Base-by-base conservation (phyloP, 2,329 filamentous ascomycete species). In the Juglanconis sp. region DNA sequence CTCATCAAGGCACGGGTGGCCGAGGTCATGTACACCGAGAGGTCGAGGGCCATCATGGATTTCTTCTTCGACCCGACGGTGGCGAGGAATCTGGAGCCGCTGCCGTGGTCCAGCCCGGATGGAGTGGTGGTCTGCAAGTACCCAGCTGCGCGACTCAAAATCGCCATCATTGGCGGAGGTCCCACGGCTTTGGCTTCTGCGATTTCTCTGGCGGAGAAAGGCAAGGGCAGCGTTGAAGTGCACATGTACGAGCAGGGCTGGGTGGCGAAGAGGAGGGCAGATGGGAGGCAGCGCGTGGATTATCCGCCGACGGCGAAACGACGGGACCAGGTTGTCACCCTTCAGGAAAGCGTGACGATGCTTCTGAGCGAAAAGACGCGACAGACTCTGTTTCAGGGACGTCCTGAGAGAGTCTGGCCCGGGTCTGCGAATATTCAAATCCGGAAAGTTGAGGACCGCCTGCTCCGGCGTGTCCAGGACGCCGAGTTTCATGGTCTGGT, bases 351-450 rank as follows among this genome's bases (percentile, higher is more conserved):
- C 1, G 72, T 74, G 40, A 74, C 70, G 3, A 61, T 44, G 4
- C 63, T 73, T 8, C 63, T 74, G 53, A 72, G 64, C 53, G 57
- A 66, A 11, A 59, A 46, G 3, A 69, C 71, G 3, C 69, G 60
- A 11, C 62, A 71, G 7, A 71, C 71, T 0, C 66, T 74, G 24
- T 73, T 73, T 50, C 67, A 67, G 2, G 71, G 70, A 1, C 65
- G 70, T 3, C 71, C 72, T 1, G 73, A 75, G 58, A 62, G 65
- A 1, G 73, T 75, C 0, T 75, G 72, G 73, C 73, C 73, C 4
- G 71, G 68, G 0, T 73, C 71, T 7, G 71, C 71, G 24, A 75
- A 75, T 53, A 71, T 75, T 30, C 72, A 74, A 60, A 74, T 75
- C 55, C 71, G 72, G 48, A 74, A 74, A 65, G 71, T 74, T n/a